Base-by-base conservation (phyloP, 164 flowering plant genomes). In the Tinospora cordifolia region DNA sequence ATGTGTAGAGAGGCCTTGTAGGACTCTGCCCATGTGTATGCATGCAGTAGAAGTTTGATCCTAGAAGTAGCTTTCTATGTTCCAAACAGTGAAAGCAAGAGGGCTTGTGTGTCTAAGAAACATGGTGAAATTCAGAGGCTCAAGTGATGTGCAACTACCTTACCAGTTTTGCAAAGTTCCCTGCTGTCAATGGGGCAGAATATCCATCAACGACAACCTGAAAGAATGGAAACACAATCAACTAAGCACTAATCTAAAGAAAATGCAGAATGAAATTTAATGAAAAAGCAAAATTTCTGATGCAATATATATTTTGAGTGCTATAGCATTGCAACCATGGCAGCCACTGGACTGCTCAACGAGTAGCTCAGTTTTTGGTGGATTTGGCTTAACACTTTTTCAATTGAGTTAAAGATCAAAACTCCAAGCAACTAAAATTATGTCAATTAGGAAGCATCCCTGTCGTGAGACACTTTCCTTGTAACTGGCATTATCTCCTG, bases 121-220 rank as follows among this genome's bases (percentile, higher is more conserved):
- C 24, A 65, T 2, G 30, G 21, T 36, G 40, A 67, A 71, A 63
- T 24, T 41, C 47, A 63, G 17, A 24, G 71, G 71, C 10, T 38
- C 66, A 64, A 65, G 67, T 71, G 69, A 71, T 24, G 63, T 69
- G 76, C 77, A 80, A 83, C 78, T 86, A 88, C 87, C 89, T 87
- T 90, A 93, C 98, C 98, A 88, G 87, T 85, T 90, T 91, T 60
- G 91, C 91, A 65, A 93, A 89, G 80, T 88, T 93, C 75, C 98
- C 98, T 26, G 96, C 84, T 0, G 98, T 93, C 65, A 93, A 72
- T 70, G 98, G 98, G 30, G 98, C 91, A 75, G 98, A 93, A 81
- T 87, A 93, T 72, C 97, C 98, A 85, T 91, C 98, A 72, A 93
- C 24, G 69, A 86, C 91, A 69, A 91, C 90, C 98, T 93, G 87